These are phyloP conservation scores for Lepidium africanum DNA, from an alignment of 345 rosid genomes.

Conservation along the genomic window DNA sequence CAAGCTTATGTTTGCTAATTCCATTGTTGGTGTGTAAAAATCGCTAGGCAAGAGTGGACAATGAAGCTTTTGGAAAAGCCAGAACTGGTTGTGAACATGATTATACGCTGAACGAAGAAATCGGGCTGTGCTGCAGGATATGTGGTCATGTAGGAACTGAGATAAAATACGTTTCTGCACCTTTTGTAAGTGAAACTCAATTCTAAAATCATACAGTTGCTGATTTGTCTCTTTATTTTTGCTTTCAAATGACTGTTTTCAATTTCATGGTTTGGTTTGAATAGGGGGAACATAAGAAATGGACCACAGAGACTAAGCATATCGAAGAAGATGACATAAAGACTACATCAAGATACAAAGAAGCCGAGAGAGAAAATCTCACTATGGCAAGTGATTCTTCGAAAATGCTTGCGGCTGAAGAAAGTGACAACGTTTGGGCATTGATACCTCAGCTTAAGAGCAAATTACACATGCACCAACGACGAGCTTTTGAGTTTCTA, in stretches of 20 bases:
- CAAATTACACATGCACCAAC: constrained; percentile 73
- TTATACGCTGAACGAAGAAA: constrained; percentile 63
- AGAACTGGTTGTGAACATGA: constrained; percentile 52
- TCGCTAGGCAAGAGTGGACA: constrained; percentile 39
- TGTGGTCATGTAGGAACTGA: constrained; percentile 76
- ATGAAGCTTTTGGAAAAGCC: constrained; percentile 35
- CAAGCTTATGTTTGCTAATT: neutral
- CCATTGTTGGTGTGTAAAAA: neutral
- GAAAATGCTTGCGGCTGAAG: constrained; percentile 32
- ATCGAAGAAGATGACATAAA: constrained; percentile 33
- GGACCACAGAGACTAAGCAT: constrained; percentile 34
- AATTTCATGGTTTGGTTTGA: neutral
- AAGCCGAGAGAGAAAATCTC: constrained; percentile 23
- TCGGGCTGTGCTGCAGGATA: constrained; percentile 56
- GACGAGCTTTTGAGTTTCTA: constrained; percentile 81
- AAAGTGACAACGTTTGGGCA: constrained; percentile 70
- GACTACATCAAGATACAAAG: constrained; percentile 23
- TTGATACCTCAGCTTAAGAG: constrained; percentile 63
- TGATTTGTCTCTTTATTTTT: neutral
- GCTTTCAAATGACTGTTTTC: neutral
- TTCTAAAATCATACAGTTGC: neutral
- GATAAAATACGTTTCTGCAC: constrained; percentile 62
- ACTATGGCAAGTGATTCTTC: constrained; percentile 23
- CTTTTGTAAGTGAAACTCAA: constrained; percentile 65
- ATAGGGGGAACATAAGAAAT: constrained; percentile 38